Conservation (phyloP, 495 filamentous ascomycete genomes). For the Tuber indicum region DNA sequence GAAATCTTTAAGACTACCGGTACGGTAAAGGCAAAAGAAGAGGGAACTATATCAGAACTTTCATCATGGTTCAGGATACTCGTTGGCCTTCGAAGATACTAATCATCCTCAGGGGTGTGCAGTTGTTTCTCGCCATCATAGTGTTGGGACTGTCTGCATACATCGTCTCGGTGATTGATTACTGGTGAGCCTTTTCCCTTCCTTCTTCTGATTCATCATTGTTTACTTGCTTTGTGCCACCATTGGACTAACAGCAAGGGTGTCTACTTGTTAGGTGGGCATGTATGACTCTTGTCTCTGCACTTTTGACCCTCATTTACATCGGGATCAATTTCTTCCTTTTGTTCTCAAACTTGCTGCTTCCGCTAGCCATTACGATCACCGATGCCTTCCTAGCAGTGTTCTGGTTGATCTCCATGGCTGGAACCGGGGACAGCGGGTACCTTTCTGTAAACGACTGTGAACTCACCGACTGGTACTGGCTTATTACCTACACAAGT, state of each 20-base stretch:
- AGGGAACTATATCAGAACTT: neutral
- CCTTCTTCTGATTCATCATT: neutral
- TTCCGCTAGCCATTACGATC: conserved; percentile 35
- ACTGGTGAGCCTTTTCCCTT: conserved; percentile 19
- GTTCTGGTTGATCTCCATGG: conserved; percentile 35
- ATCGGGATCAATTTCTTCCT: conserved; percentile 23
- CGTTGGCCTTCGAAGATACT: conserved; percentile 33
- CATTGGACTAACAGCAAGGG: neutral
- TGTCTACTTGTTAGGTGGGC: conserved; percentile 20
- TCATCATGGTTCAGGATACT: conserved; percentile 28
- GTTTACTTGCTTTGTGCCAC: neutral
- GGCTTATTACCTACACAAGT: neutral
- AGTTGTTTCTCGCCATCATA: conserved; percentile 25
- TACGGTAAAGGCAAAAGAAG: neutral
- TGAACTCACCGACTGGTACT: neutral
- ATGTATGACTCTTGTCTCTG: conserved; percentile 19
- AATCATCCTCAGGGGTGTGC: conserved; percentile 19
- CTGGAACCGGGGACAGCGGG: conserved; percentile 19
- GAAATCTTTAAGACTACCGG: neutral
- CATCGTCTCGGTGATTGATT: conserved; percentile 1
- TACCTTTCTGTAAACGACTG: conserved; percentile 8
- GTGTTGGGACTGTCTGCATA: conserved; percentile 25
- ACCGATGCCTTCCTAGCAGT: conserved; percentile 32
- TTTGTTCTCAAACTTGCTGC: conserved; percentile 28
- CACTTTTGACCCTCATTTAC: conserved; percentile 30